These are phyloP conservation scores for Xylariaceae sp. DNA, from an alignment of 2,329 filamentous ascomycete species.

Conservation along the genomic window DNA sequence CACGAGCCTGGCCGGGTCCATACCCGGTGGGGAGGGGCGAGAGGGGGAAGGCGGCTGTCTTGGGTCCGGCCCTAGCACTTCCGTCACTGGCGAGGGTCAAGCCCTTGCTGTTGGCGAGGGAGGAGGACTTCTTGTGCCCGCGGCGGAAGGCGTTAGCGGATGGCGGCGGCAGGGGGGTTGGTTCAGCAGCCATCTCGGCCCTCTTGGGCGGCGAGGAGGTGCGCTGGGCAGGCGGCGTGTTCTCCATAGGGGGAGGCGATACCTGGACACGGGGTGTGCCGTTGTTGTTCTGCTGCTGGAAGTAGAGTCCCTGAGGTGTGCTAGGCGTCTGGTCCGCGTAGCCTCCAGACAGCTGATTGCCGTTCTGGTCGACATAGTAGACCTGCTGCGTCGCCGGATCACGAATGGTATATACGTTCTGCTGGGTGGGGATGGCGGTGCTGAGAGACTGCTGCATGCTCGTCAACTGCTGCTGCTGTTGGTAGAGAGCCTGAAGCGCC, in stretches of 20 bases:
- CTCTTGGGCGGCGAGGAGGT: conserved; percentile 65
- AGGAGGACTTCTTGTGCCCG: conserved; percentile 86
- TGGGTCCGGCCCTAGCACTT: conserved; percentile 61
- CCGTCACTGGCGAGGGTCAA: conserved; percentile 42
- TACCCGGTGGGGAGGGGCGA: conserved; percentile 77
- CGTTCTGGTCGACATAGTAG: conserved; percentile 70
- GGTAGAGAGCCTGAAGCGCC: conserved; percentile 49
- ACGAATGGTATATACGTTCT: conserved; percentile 77
- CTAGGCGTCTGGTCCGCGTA: conserved; percentile 42
- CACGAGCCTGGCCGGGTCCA: conserved; percentile 86
- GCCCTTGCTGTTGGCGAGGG: conserved; percentile 60
- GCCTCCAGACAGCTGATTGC: conserved; percentile 35
- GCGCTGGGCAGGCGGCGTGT: conserved; percentile 48
- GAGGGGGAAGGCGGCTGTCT: conserved; percentile 73
- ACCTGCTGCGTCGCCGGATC: conserved; percentile 81
- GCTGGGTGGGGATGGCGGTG: conserved; percentile 55
- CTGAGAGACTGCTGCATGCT: conserved; percentile 61
- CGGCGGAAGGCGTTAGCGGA: conserved; percentile 91
- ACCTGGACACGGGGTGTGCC: conserved; percentile 71
- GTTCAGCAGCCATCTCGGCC: conserved; percentile 64
- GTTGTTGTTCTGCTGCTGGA: conserved; percentile 46
- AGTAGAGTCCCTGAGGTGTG: conserved; percentile 27
- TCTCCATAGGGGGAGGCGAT: conserved; percentile 69
- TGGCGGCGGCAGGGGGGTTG: conserved; percentile 72
- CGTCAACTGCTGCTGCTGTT: conserved; percentile 58